Percentiles rank a stretch among this genome's conserved stretches.
Evolutionary conservation across 1,284 basidiomycete species (phyloP).

Genomic region (Microbotryum scabiosae): DNA sequence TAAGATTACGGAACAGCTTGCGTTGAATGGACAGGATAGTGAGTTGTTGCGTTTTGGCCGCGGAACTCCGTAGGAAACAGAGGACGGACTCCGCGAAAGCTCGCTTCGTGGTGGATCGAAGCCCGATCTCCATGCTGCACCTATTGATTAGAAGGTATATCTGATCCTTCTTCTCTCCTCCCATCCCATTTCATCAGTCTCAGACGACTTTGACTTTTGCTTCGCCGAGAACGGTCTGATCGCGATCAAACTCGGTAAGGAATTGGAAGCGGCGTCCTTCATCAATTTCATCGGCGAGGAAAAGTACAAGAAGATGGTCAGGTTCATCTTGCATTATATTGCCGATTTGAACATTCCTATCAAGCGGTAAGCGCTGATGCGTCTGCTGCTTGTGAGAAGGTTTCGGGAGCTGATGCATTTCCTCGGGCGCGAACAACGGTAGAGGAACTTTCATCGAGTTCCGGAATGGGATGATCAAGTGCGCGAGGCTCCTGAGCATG

Average conservation of each 20-base stretch:
- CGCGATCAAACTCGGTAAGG: conserved; percentile 73
- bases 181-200: conserved; percentile 45
- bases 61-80: background rate
- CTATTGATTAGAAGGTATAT: background rate
- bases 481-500: background rate
- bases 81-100: background rate
- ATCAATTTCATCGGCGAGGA: conserved; percentile 90
- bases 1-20: conserved; percentile 79
- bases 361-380: conserved; percentile 60
- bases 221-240: conserved; percentile 94
- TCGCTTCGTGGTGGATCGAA: background rate
- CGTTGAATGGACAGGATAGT: conserved; percentile 44
- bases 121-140: too few relatives aligned
- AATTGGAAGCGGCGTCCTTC: conserved; percentile 71
- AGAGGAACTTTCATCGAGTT: conserved; percentile 96
- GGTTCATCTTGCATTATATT: conserved; percentile 86
- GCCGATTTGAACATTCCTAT: conserved; percentile 58
- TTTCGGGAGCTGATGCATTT: background rate
- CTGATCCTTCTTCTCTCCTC: background rate
- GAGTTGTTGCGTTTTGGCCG: background rate
- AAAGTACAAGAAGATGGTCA: conserved; percentile 82
- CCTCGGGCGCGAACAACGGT: background rate
- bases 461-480: conserved; percentile 92
- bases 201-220: conserved; percentile 77
- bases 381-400: conserved; percentile 27